Conservation (phyloP, 352 stramenopile species). For the Peronosclerospora sorghi region DNA sequence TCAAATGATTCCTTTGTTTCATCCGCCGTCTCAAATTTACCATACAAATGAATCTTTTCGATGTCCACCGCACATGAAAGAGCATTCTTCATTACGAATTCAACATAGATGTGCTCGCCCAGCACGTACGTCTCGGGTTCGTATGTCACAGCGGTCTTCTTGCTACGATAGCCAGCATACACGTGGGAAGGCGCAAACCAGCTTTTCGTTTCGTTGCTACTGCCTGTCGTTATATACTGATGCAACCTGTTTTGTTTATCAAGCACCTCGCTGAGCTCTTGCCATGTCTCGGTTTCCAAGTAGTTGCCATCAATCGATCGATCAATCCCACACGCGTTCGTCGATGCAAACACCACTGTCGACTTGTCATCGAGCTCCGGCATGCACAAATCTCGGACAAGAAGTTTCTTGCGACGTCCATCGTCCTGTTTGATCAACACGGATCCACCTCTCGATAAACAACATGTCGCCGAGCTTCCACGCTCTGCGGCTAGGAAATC, state of each 20-base stretch:
- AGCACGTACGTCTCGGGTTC: conserved; percentile 57
- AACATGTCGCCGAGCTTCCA: conserved; percentile 6
- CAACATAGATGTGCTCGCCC: conserved; percentile 72
- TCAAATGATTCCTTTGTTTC: conserved; percentile 25
- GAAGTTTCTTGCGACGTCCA: conserved; percentile 38
- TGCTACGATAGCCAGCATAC: conserved; percentile 50
- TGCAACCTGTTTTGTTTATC: conserved; percentile 60
- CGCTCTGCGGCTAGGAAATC: conserved; percentile 44
- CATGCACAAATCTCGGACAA: conserved; percentile 67
- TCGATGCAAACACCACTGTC: conserved; percentile 67
- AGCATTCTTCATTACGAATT: conserved; percentile 84
- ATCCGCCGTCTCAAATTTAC: conserved; percentile 38
- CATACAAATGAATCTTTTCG: conserved; percentile 70
- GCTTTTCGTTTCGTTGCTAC: conserved; percentile 14
- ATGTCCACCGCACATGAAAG: conserved; percentile 76
- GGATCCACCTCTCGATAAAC: conserved; percentile 12
- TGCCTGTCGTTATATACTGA: conserved; percentile 27
- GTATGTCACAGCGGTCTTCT: conserved; percentile 27
- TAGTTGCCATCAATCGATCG: conserved; percentile 58
- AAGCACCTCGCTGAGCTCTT: conserved; percentile 36
- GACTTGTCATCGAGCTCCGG: conserved; percentile 76
- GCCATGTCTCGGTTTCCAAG: conserved; percentile 45
- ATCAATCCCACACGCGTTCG: conserved; percentile 62
- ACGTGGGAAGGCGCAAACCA: conserved; percentile 43
- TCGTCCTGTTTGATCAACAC: conserved; percentile 21